Base-by-base conservation (phyloP, 306 rosid species). In the Hippophae gyantsensis region DNA sequence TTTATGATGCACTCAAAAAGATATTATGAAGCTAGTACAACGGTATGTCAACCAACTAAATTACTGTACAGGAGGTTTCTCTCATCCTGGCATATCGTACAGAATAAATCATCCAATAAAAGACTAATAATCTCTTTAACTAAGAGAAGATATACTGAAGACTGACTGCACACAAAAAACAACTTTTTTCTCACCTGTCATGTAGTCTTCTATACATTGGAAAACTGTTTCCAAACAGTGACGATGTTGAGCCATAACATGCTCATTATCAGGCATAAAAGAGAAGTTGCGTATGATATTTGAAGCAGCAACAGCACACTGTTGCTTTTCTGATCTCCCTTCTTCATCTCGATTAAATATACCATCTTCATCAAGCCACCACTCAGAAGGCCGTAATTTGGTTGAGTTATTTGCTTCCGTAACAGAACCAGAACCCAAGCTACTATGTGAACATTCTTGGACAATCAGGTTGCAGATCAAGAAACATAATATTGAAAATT, bases 261-360 rank as follows among this genome's bases (percentile, higher is more conserved):
- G 76, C 73, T 93, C 99, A 77, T 93, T 93, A 18, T 93, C 99
- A 48, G 95, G 99, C 99, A 93, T 93, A 75, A 93, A 93, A 57
- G 99, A 93, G 73, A 93, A 93, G 79, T 93, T 93, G 54, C 97
- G 80, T 54, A 93, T 75, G 71, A 93, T 68, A 82, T 93, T 93
- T 64, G 99, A 93, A 70, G 97, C 99, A 52, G 74, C 92, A 69
- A 82, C 95, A 60, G 97, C 97, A 74, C 95, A 86, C 40, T 78
- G 89, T 73, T 93, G 97, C 62, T 75, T 93, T 75, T 93, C 99
- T 41, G 84, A 79, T 65, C 99, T 78, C 67, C 90, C 99, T 79
- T 85, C 97, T 0, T 93, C 99, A 63, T 93, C 97, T 63, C 82
- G 77, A 76, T 88, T 87, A 74, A 88, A 88, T 46, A 88, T 76